These are phyloP conservation scores for Simmondsia chinensis DNA, from an alignment of 148 eudicot species.

Conservation along the genomic window DNA sequence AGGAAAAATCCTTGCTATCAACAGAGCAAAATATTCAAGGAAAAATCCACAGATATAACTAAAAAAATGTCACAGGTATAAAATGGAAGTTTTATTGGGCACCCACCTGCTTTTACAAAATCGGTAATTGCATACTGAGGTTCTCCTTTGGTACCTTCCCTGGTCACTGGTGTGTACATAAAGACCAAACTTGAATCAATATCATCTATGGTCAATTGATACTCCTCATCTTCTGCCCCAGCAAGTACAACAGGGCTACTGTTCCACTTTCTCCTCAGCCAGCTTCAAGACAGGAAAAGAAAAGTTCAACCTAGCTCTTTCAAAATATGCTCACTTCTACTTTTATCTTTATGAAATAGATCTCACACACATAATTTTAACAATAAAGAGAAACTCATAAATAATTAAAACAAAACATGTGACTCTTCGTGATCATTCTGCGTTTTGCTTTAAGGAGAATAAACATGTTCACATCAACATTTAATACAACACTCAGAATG, in stretches of 20 bases:
- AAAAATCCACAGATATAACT: not conserved
- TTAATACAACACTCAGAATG: too few relatives aligned
- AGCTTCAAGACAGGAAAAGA: conserved; percentile 35
- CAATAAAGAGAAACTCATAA: too few relatives aligned
- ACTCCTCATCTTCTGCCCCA: conserved; percentile 94
- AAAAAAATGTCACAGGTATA: not conserved
- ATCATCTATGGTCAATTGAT: conserved; percentile 66
- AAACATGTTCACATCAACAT: too few relatives aligned
- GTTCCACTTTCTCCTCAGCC: conserved; percentile 97
- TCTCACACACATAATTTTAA: too few relatives aligned
- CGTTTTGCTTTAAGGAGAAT: too few relatives aligned
- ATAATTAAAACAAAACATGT: too few relatives aligned
- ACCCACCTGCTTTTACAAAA: conserved; percentile 79
- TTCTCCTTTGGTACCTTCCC: conserved; percentile 93
- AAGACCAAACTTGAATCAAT: conserved; percentile 91
- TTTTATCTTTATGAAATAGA: too few relatives aligned
- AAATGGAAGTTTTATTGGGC: conserved; percentile 1
- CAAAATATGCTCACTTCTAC: too few relatives aligned
- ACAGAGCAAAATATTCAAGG: not conserved
- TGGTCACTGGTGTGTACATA: conserved; percentile 95
- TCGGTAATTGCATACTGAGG: conserved; percentile 98
- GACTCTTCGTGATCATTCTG: too few relatives aligned
- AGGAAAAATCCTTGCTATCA: too few relatives aligned
- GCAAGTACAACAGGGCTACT: conserved; percentile 84
- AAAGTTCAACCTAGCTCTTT: too few relatives aligned